Conservation (phyloP, 2,329 filamentous ascomycete species). For the Aspergillus tubingensis region DNA sequence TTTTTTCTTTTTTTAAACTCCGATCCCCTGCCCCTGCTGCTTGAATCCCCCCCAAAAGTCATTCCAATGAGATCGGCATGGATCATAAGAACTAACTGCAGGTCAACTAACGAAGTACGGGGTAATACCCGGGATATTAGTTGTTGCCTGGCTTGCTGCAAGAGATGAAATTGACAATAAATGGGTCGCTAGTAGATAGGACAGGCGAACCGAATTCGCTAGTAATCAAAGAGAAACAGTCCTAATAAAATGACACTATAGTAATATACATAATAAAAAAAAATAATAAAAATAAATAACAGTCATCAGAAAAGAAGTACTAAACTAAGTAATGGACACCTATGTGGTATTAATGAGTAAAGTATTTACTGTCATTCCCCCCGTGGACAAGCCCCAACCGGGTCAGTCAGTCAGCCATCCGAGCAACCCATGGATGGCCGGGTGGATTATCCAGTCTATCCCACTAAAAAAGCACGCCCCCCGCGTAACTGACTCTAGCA, state of each 20-base stretch:
- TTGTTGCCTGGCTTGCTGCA: background rate
- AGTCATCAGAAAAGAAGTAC: background rate
- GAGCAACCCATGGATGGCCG: background rate
- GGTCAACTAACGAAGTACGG: background rate
- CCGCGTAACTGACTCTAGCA: background rate
- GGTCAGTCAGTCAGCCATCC: background rate
- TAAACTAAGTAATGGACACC: background rate
- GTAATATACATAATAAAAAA: background rate
- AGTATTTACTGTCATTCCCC: background rate
- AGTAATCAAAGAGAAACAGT: background rate
- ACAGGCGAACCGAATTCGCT: background rate
- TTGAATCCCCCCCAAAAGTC: background rate
- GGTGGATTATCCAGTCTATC: background rate
- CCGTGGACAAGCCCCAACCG: too few species aligned
- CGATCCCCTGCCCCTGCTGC: background rate
- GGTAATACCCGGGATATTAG: background rate
- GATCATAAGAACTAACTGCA: conserved; percentile 4
- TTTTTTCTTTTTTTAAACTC: background rate
- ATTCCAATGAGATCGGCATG: conserved; percentile 10
- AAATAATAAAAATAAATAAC: too few species aligned
- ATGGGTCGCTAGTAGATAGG: background rate
- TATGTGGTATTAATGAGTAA: background rate
- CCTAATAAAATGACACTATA: background rate
- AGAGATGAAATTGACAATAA: background rate
- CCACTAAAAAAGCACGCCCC: background rate